Base-by-base conservation (phyloP, 352 stramenopile genomes). In the Phytophthora citrophthora region DNA sequence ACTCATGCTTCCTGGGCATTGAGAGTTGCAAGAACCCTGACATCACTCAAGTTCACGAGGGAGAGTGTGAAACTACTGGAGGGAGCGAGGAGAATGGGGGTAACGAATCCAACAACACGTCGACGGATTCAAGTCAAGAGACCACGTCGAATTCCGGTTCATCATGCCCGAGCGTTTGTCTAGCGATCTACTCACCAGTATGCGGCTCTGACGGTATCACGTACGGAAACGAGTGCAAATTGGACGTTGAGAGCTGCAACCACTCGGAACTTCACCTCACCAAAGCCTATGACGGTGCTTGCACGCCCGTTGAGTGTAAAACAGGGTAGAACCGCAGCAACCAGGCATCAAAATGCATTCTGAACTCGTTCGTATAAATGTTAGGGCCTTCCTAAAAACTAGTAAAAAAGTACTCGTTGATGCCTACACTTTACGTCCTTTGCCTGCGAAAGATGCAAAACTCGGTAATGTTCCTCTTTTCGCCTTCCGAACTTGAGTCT, bases 401-500 rank as follows among this genome's bases (percentile, higher is more conserved):
- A 41, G 36, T n/a, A 13, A 20, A 20, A 18, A 41, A 41, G n/a
- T 41, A 18, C 3, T 41, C 12, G 36, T 31, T 48, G 11, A 49
- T 49, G 11, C 43, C 29, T 59, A 63, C 44, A 31, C 12, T 31
- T 69, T 69, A 20, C 44, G 52, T 15, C 16, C 46, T 23, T 59
- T 76, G 49, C 41, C 61, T 3, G 53, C 39, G 45, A 81, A 72
- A 8, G 70, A 24, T 1, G 70, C 68, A 60, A 92, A 92, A 13
- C 70, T 64, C 12, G 83, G 83, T 44, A 92, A 62, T 9, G 79
- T 79, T 1, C 66, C 65, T 36, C 81, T 74, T 56, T 90, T 92
- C 8, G 69, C 59, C 26, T 73, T 73, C 6, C 71, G 72, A 36
- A 79, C 81, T 40, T 77, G 68, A 7, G 83, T 70, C 18, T 86